phyloP scores from a whole-genome alignment of 1,284 basidiomycete species.

The Ceratobasidium sp. region DNA sequence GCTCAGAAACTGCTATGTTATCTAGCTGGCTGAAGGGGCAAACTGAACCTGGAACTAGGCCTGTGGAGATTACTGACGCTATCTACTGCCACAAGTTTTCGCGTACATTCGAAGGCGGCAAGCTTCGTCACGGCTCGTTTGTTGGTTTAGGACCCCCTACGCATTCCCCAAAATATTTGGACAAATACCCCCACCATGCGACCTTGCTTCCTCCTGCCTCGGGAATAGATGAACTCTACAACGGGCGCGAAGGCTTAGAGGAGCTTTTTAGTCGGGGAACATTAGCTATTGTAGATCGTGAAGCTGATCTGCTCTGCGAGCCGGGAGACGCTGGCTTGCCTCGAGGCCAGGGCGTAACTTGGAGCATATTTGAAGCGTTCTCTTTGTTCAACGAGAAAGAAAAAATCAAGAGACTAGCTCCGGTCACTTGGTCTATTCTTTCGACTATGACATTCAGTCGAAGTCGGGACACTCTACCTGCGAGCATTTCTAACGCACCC shows the following conservation, averaged over 20 bases:
- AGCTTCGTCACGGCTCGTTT: not conserved
- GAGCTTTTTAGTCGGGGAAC: not conserved
- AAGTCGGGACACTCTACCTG: not conserved
- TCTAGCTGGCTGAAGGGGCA: not conserved
- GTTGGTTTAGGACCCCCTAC: not conserved
- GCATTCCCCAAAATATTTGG: not conserved
- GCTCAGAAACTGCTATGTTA: no score
- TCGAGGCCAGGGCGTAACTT: not conserved
- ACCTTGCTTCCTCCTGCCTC: not conserved
- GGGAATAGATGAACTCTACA: not conserved
- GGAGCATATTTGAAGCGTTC: not conserved
- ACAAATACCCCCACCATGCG: not conserved
- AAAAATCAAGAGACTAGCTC: not conserved
- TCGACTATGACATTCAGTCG: not conserved
- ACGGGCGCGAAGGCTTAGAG: constrained; percentile 10
- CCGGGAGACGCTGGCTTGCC: not conserved
- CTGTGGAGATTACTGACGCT: not conserved
- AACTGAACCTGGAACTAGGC: not conserved
- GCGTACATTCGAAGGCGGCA: no score
- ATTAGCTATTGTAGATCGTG: not conserved
- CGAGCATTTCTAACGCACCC: no score
- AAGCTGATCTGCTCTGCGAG: not conserved
- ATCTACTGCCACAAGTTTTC: not conserved
- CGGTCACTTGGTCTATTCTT: not conserved
- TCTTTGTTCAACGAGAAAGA: not conserved